Evolutionary conservation across 129 eudicot genomes (phyloP), one percentile per base, ranked within the genome.

Genomic region (Artemisia argyi): DNA sequence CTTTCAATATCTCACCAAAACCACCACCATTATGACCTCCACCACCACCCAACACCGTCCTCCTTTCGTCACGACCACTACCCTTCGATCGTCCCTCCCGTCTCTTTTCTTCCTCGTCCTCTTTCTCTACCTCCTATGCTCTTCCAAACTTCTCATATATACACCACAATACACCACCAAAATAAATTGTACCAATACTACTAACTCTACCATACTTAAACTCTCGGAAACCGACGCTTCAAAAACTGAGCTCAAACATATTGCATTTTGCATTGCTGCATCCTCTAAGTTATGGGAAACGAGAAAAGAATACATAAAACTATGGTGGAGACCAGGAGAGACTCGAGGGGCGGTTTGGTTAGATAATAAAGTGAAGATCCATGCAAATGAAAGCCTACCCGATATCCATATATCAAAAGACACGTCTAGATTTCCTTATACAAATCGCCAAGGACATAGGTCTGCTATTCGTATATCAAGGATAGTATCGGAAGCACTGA

Each of bases 311-410:
- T 92, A 92, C 79, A 80, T 88, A 13, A 92, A 92, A 47, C 69
- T 79, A 46, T 92, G 96, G 97, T 86, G 96, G 92, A 69, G 80
- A 42, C 92, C 92, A 0, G 78, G 78, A 46, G 78, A 81, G 68
- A 88, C 89, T 7, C 77, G 96, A 66, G 93, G 96, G 2, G 85
- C 76, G 1, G 93, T 91, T 39, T 91, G 97, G 96, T 54, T 91
- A 12, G 94, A 92, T 67, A 67, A 75, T 0, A 14, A 72, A 3
- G 86, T 92, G 0, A 56, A 7, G 5, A 63, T 75, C 2, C 30
- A 56, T 0, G 18, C 19, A 11, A 53, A 76, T 15, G 96, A 91
- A 66, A 80, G 42, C 9, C 55, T 91, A 54, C 96, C 97, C 1
- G 77, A 84, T 11, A 84, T 86, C 64, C 79, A 72, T 3, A 76